These are phyloP conservation scores for Calonectria fujianensis DNA, from an alignment of 2,329 filamentous ascomycete species.

Conservation along the genomic window DNA sequence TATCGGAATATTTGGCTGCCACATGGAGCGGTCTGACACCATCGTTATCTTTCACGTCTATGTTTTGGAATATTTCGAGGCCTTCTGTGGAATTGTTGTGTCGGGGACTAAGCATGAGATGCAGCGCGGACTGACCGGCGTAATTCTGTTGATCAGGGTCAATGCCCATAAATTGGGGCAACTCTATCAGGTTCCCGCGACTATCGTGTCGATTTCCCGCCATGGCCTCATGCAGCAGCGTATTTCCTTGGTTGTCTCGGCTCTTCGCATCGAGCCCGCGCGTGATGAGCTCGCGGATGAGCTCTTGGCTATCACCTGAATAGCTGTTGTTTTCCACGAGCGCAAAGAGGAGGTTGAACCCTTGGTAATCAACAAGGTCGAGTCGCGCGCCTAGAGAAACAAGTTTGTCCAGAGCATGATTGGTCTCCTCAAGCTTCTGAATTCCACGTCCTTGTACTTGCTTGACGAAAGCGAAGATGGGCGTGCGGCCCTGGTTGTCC, in stretches of 20 bases:
- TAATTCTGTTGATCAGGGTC: slow-evolving; percentile 39
- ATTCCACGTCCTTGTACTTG: too few relatives aligned
- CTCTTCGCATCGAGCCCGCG: slow-evolving; percentile 52
- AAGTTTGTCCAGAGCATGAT: neutral
- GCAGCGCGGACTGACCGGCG: neutral
- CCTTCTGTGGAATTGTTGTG: neutral
- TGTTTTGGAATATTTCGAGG: slow-evolving; percentile 36
- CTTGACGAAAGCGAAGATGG: neutral
- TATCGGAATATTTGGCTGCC: slow-evolving; percentile 48
- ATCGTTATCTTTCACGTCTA: slow-evolving; percentile 42
- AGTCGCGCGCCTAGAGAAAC: neutral
- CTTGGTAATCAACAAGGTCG: slow-evolving; percentile 41
- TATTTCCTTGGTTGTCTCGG: slow-evolving; percentile 45
- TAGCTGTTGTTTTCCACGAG: neutral
- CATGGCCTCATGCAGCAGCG: slow-evolving; percentile 50
- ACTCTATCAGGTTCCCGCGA: neutral
- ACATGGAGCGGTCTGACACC: slow-evolving; percentile 53
- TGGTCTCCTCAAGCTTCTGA: neutral
- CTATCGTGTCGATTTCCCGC: neutral
- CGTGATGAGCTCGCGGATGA: slow-evolving; percentile 41
- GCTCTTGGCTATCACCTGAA: neutral
- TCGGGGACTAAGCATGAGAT: neutral
- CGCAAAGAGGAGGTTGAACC: slow-evolving; percentile 50
- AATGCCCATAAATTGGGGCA: neutral
- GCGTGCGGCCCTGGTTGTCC: slow-evolving; percentile 9